phyloP scores from a whole-genome alignment of 2,329 filamentous ascomycete genomes.

The Fusarium pseudograminearum region DNA sequence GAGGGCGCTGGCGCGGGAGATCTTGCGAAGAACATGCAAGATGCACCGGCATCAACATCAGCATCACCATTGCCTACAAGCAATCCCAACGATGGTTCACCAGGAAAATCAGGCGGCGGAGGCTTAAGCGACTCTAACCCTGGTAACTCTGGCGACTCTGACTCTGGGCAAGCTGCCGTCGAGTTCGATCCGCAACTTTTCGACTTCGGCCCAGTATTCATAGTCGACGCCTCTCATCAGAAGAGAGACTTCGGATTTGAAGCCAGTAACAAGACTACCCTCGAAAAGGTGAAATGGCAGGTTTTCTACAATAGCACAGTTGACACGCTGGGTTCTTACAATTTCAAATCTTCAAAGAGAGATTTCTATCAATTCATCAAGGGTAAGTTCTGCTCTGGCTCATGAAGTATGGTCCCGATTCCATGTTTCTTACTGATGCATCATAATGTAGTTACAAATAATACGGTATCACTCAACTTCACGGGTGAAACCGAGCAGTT shows the following conservation, averaged over 20 bases:
- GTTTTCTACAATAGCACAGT: not conserved
- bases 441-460: not conserved
- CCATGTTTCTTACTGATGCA: not conserved
- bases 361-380: not conserved
- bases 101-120: not conserved
- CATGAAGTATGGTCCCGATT: not conserved
- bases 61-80: not conserved
- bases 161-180: not conserved
- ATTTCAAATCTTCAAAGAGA: not conserved
- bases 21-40: constrained; percentile 8
- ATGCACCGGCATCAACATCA: not conserved
- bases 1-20: constrained; percentile 9
- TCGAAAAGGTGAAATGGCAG: constrained; percentile 11
- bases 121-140: not conserved
- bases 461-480: constrained; percentile 7
- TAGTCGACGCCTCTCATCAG: too few species aligned
- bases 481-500: not conserved
- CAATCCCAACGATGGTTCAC: too few species aligned
- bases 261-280: not conserved
- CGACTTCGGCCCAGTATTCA: not conserved
- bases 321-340: not conserved
- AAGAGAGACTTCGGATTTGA: not conserved
- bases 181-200: not conserved
- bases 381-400: not conserved
- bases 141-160: not conserved